Evolutionary conservation across 116 monocot genomes (phyloP), one percentile per base, ranked within the genome.

Genomic region (Phalaenopsis hybrid): DNA sequence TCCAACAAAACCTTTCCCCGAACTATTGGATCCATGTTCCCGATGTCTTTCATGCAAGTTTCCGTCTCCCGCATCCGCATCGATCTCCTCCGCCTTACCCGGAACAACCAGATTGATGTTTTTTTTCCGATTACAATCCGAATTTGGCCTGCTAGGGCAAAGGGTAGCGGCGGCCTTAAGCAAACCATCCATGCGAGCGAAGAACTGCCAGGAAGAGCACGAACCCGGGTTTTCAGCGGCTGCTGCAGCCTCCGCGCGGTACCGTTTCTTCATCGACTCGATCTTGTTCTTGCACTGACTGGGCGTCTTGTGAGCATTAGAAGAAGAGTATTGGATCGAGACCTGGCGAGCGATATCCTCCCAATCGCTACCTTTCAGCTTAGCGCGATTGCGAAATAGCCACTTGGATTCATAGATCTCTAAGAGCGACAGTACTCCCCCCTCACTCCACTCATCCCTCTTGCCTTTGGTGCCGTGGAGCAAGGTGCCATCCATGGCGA

Each of bases 201-300:
- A 90, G 85, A 89, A 93, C 48, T 87, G 87, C 93, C 93, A 93
- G 10, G 88, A 84, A 12, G 89, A 85, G 76, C 57, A 51, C 7
- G 77, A 78, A 20, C 11, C 67, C 20, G 83, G 55, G 33, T 79
- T 70, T 2, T 78, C 61, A 10, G 75, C 57, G 0, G 75, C 75
- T 45, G 75, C 77, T 20, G 84, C 84, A 2, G 89, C 85, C 81
- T 93, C 93, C 15, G 90, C 75, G 12, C 93, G 82, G 83, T 86
- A 93, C 51, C 93, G 49, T 83, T 93, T 93, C 90, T 93, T 93
- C 93, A 93, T 90, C 2, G 93, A 90, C 83, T 93, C 93, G 37
- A 93, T 87, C 86, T 93, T 93, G 90, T 93, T 93, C 93, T 93
- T 93, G 90, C 93, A 93, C 70, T 93, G 93, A 75, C 70, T 92